Evolutionary conservation across 306 rosid species (phyloP).

Genomic region (Pterocarpus santalinus): DNA sequence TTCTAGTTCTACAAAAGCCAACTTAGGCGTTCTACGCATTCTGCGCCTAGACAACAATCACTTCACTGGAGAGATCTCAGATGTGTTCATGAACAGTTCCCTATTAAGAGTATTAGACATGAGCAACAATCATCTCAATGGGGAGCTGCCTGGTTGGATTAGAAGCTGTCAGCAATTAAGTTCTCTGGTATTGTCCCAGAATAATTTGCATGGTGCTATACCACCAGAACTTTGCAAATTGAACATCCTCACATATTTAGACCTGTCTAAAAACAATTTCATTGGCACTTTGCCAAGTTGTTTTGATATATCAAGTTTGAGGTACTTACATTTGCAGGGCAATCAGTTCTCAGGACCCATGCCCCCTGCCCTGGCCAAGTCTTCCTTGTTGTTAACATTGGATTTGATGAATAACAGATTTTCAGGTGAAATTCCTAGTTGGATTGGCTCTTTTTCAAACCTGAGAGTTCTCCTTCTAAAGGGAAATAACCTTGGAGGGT

Average conservation of each 20-base stretch:
- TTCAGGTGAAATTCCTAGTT: slow-evolving; percentile 36
- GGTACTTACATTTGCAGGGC: slow-evolving; percentile 24
- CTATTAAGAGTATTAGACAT: neutral
- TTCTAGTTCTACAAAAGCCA: slow-evolving; percentile 6
- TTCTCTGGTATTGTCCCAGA: slow-evolving; percentile 31
- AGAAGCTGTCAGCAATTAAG: slow-evolving; percentile 10
- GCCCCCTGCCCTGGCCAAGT: neutral
- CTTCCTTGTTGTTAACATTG: slow-evolving; percentile 10
- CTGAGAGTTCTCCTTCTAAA: slow-evolving; percentile 37
- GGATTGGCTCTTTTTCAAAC: slow-evolving; percentile 14
- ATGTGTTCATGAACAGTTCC: slow-evolving; percentile 1
- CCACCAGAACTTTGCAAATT: slow-evolving; percentile 27
- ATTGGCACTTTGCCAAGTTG: slow-evolving; percentile 13
- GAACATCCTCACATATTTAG: neutral
- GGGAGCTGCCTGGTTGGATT: slow-evolving; percentile 37
- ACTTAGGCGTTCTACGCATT: neutral
- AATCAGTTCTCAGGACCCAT: slow-evolving; percentile 15
- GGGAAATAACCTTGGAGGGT: slow-evolving; percentile 32
- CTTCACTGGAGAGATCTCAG: slow-evolving; percentile 24
- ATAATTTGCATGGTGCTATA: slow-evolving; percentile 27
- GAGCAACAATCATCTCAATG: slow-evolving; percentile 16
- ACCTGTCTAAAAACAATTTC: slow-evolving; percentile 29
- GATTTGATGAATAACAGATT: slow-evolving; percentile 37
- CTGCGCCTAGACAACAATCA: neutral
- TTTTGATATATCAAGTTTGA: neutral